These are phyloP conservation scores for Pseudoscleropodium purum DNA, from an alignment of 225 moss, liverwort and hornwort species.

Conservation along the genomic window DNA sequence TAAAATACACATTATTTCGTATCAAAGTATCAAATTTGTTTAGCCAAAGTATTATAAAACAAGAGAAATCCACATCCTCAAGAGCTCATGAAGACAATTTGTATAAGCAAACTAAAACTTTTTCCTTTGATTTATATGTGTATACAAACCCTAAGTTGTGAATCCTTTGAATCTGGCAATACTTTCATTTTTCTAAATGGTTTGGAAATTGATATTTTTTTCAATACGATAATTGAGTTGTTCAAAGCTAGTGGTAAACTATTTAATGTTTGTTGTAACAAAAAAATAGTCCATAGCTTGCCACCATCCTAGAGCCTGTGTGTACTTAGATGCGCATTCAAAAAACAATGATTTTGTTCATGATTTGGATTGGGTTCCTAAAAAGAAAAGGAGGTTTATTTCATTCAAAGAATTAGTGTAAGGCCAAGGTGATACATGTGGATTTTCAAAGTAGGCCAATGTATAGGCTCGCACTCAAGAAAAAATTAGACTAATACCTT, in stretches of 20 bases:
- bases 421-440: accelerated
- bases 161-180: accelerated
- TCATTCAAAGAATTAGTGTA: too few species aligned
- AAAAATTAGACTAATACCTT: not conserved
- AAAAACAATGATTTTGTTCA: not conserved
- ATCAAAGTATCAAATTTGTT: too few species aligned
- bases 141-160: not conserved
- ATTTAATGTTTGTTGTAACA: not conserved
- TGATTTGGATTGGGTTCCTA: not conserved
- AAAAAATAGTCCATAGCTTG: not conserved
- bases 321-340: accelerated
- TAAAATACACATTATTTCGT: too few species aligned
- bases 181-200: not conserved
- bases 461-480: accelerated
- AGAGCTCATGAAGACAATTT: too few species aligned
- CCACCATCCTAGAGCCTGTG: not conserved
- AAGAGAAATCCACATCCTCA: too few species aligned
- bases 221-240: too few species aligned
- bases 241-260: too few species aligned
- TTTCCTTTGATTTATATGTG: not conserved
- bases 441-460: accelerated
- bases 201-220: too few species aligned
- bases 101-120: too few species aligned
- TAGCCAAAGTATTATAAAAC: too few species aligned
- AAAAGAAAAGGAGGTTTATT: accelerated